Conservation (phyloP, 2,329 filamentous ascomycete genomes). For the Fusarium praegraminearum region DNA sequence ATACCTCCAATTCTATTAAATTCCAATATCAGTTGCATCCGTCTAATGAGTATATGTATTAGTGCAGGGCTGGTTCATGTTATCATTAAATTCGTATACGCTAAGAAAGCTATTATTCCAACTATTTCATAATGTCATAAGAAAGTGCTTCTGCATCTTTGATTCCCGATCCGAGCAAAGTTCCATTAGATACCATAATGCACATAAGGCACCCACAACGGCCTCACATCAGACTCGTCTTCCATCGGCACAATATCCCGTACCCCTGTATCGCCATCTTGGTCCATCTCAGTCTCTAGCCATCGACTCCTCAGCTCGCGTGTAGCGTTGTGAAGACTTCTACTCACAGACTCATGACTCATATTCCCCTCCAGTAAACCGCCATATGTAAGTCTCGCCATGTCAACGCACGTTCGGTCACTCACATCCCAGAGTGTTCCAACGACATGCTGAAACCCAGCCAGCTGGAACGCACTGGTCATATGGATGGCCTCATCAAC, state of each 20-base stretch:
- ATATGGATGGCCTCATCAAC: not conserved
- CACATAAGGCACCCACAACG: not conserved
- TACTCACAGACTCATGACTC: not conserved
- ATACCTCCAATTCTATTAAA: rapidly evolving
- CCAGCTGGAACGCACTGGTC: not conserved
- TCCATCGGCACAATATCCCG: not conserved
- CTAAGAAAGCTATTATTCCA: not conserved
- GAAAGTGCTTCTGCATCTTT: not conserved
- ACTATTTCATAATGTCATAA: not conserved
- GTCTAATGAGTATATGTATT: rapidly evolving
- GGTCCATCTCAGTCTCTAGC: not conserved
- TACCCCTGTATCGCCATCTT: not conserved
- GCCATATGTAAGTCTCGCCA: not conserved
- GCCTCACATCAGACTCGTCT: not conserved
- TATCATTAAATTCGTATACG: not conserved
- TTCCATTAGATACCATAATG: not conserved
- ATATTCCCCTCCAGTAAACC: not conserved
- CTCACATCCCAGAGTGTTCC: not conserved
- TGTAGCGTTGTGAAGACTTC: not conserved
- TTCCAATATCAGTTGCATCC: rapidly evolving
- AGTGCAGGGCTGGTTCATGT: rapidly evolving
- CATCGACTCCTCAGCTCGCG: not conserved
- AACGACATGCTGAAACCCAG: not conserved
- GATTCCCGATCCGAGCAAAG: not conserved
- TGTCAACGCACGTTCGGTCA: not conserved